These are phyloP conservation scores for Puccinia triticina DNA, from an alignment of 1,284 basidiomycete species.

Conservation along the genomic window DNA sequence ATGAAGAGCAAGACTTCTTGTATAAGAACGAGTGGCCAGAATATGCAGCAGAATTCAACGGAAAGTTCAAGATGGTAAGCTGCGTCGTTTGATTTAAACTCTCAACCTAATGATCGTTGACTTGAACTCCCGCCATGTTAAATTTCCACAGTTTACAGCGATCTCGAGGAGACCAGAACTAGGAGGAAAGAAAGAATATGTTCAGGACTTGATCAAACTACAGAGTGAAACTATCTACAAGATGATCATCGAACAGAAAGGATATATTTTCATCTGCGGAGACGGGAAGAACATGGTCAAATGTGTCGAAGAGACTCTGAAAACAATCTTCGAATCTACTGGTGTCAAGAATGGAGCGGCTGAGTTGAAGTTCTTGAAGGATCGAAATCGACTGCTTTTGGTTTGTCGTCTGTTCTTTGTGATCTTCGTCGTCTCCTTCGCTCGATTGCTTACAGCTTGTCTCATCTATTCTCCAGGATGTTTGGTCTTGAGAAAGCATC, in stretches of 20 bases:
- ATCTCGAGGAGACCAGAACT: slow-evolving; percentile 20
- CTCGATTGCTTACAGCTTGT: neutral
- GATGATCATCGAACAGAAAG: slow-evolving; percentile 56
- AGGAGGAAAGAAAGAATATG: slow-evolving; percentile 42
- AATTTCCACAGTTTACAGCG: slow-evolving; percentile 10
- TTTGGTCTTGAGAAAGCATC: slow-evolving; percentile 22
- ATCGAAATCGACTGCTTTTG: slow-evolving; percentile 71
- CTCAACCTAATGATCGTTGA: slow-evolving; percentile 62
- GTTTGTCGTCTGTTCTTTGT: slow-evolving; percentile 3
- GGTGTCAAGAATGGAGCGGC: slow-evolving; percentile 84
- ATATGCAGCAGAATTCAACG: slow-evolving; percentile 81
- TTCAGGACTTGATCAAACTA: slow-evolving; percentile 27
- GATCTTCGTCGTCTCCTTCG: neutral
- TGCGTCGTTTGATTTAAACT: slow-evolving; percentile 52
- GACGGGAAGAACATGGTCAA: slow-evolving; percentile 96
- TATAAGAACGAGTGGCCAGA: slow-evolving; percentile 93
- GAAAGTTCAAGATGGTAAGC: slow-evolving; percentile 83
- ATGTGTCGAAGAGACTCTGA: slow-evolving; percentile 83
- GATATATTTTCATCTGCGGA: slow-evolving; percentile 71
- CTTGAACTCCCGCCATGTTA: slow-evolving; percentile 90
- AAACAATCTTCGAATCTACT: slow-evolving; percentile 90
- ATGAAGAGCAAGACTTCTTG: slow-evolving; percentile 82
- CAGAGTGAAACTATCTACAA: slow-evolving; percentile 52
- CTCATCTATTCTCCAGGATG: slow-evolving; percentile 3
- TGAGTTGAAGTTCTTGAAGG: slow-evolving; percentile 90